Conservation (phyloP, 345 rosid genomes). For the Euphorbia lathyris region DNA sequence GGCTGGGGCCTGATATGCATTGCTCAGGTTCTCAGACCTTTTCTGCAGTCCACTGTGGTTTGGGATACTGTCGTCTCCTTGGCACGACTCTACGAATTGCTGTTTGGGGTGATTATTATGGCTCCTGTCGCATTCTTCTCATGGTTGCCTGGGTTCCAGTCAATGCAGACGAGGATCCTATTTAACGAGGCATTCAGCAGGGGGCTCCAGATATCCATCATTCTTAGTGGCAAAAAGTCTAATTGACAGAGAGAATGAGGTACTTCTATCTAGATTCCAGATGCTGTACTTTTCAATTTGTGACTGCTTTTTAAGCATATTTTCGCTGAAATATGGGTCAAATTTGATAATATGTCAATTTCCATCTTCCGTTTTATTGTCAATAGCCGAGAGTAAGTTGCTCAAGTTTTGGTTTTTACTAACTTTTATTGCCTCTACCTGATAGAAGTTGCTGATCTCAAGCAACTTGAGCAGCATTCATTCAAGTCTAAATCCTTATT, state of each 20-base stretch:
- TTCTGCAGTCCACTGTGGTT: slow-evolving; percentile 42
- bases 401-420: neutral
- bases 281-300: neutral
- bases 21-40: slow-evolving; percentile 53
- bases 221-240: slow-evolving; percentile 71
- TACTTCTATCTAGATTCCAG: slow-evolving; percentile 9
- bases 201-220: slow-evolving; percentile 79
- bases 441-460: neutral
- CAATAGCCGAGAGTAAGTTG: neutral
- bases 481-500: neutral
- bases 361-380: neutral
- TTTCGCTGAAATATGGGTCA: neutral
- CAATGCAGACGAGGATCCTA: slow-evolving; percentile 86
- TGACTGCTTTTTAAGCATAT: neutral
- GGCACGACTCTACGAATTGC: slow-evolving; percentile 76
- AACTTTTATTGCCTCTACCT: neutral
- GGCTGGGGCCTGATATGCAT: slow-evolving; percentile 87
- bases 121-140: slow-evolving; percentile 75
- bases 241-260: slow-evolving; percentile 26
- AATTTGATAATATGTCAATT: neutral
- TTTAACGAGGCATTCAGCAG: slow-evolving; percentile 91
- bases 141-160: slow-evolving; percentile 88
- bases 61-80: slow-evolving; percentile 80
- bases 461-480: neutral
- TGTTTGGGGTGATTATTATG: slow-evolving; percentile 72